Evolutionary conservation across 306 rosid species (phyloP), one percentile per base, ranked within the genome.

Genomic region (Fagus sylvatica): DNA sequence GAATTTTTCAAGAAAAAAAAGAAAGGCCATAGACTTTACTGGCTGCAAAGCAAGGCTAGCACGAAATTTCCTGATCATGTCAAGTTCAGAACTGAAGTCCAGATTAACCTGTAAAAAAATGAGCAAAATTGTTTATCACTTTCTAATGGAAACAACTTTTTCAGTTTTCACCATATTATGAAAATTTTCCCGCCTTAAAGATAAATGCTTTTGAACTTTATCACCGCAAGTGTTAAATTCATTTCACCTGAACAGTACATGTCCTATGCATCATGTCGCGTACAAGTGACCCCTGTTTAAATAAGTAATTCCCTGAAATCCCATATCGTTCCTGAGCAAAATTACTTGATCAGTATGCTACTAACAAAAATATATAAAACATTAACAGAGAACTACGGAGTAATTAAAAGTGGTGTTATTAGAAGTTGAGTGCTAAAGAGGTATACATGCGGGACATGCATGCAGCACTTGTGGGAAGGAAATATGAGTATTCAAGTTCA

Each of bases 211-310:
- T n/a, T n/a, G n/a, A n/a, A n/a, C n/a, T n/a, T n/a, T n/a, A n/a
- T n/a, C n/a, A n/a, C n/a, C n/a, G n/a, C n/a, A n/a, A 73, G 19
- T 64, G 72, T 69, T 75, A 68, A 53, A 57, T 12, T 42, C 16
- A 71, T 77, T 84, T 83, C 80, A 92, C 98, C 97, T 95, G 98
- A 37, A 95, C 98, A 53, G 98, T 95, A 86, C 98, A 95, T 59
- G 98, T 95, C 88, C 98, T 88, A 87, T 91, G 88, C 98, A 95
- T 95, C 97, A 91, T 95, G 82, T 95, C 98, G 75, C 92, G 95
- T 76, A 97, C 98, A 40, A 95, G 93, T 12, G 98, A 82, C 65
- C 98, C 98, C 80, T 90, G 98, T 89, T 88, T n/a, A n/a, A n/a
- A n/a, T n/a, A n/a, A n/a, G n/a, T 89, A 70, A 91, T n/a, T n/a